phyloP scores from a whole-genome alignment of 2,329 filamentous ascomycete genomes.

The Cladorrhinum sp. region DNA sequence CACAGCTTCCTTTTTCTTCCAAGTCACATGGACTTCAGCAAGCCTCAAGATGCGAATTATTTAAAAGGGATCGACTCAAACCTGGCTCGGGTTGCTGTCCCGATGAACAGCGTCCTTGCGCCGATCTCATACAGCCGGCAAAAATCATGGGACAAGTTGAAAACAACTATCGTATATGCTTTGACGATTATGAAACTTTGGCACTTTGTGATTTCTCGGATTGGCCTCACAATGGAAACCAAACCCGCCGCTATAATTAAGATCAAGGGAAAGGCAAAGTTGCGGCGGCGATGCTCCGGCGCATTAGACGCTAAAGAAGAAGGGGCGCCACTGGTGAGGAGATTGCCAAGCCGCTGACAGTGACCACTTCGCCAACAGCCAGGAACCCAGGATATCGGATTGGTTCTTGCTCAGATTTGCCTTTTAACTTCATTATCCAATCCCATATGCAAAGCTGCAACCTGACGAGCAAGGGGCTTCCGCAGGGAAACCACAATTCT shows the following conservation, averaged over 20 bases:
- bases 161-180: not conserved
- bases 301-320: not conserved
- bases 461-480: conserved; percentile 44
- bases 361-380: not conserved
- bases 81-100: not conserved
- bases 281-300: not conserved
- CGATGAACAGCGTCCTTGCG: not conserved
- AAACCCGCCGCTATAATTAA: not conserved
- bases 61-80: not conserved
- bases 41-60: not conserved
- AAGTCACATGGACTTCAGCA: not conserved
- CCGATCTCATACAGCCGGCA: not conserved
- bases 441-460: conserved; percentile 26
- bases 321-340: not conserved
- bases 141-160: not conserved
- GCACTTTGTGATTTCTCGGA: not conserved
- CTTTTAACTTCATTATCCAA: conserved; percentile 37
- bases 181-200: not conserved
- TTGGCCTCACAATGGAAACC: not conserved
- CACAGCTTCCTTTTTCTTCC: not conserved
- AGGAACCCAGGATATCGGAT: not conserved
- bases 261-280: not conserved
- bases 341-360: not conserved
- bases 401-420: conserved; percentile 41
- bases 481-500: conserved; percentile 45